Conservation (phyloP, 805 yeast genomes). For the Barnettozyma californica region DNA sequence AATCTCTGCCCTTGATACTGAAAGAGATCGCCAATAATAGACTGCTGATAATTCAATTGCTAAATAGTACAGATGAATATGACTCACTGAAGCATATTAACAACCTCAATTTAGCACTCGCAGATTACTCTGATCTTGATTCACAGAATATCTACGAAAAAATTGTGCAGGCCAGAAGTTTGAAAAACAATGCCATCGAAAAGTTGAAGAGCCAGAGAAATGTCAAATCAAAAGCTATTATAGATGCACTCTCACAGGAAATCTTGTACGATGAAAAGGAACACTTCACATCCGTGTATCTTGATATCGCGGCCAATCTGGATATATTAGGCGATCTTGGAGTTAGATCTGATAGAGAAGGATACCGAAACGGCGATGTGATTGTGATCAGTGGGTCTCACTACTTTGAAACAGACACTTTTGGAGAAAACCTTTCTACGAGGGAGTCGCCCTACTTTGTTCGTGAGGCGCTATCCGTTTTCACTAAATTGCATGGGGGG, state of each 20-base stretch:
- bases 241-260: conserved; percentile 43
- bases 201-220: conserved; percentile 39
- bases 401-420: conserved; percentile 30
- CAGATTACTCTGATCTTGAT: conserved; percentile 43
- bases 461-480: conserved; percentile 8
- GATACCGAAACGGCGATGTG: conserved; percentile 44
- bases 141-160: conserved; percentile 26
- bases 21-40: not conserved
- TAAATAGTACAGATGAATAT: conserved; percentile 7
- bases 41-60: conserved; percentile 16
- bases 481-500: conserved; percentile 12
- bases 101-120: conserved; percentile 15
- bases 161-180: conserved; percentile 34
- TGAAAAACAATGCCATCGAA: conserved; percentile 40
- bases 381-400: conserved; percentile 42
- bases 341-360: not conserved
- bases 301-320: conserved; percentile 36
- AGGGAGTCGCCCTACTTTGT: conserved; percentile 8
- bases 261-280: conserved; percentile 41
- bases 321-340: conserved; percentile 1
- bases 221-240: conserved; percentile 29
- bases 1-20: not conserved
- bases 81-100: conserved; percentile 24
- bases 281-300: conserved; percentile 40
- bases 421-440: conserved; percentile 28